Percentiles rank a stretch among this genome's conserved stretches.
phyloP scores from a whole-genome alignment of 768 basidiomycete genomes.

The Kwoniella heveanensis region DNA sequence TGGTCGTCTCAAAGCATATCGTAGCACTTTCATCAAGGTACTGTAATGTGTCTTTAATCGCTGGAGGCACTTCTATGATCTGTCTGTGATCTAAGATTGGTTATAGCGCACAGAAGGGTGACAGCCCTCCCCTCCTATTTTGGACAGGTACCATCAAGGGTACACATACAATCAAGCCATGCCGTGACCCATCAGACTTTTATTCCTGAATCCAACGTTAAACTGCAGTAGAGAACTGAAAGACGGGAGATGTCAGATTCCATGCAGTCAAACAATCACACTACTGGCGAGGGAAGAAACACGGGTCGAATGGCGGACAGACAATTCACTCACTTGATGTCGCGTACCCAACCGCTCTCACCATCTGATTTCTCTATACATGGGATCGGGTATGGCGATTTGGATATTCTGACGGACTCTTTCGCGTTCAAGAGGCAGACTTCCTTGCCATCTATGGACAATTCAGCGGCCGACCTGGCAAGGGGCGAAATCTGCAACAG shows the following conservation, averaged over 20 bases:
- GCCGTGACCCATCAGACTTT: conserved; percentile 45
- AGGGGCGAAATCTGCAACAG: conserved; percentile 72
- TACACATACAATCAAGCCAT: conserved; percentile 5
- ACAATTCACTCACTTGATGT: conserved; percentile 64
- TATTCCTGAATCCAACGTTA: conserved; percentile 77
- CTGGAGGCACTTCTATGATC: no score
- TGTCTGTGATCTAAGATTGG: no score
- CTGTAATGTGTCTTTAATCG: no score
- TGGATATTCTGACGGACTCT: conserved; percentile 80
- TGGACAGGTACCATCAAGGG: not conserved
- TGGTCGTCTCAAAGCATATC: no score
- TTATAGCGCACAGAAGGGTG: no score
- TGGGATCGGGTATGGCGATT: conserved; percentile 85
- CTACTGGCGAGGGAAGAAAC: no score
- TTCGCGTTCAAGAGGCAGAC: conserved; percentile 80
- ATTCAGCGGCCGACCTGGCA: conserved; percentile 80
- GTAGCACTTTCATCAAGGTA: no score
- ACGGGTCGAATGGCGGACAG: no score
- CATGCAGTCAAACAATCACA: no score
- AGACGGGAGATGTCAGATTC: no score
- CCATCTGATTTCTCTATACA: conserved; percentile 69
- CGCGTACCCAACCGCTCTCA: conserved; percentile 93
- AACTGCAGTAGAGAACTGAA: conserved; percentile 81
- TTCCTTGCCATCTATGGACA: conserved; percentile 90
- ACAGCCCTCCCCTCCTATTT: not conserved